Base-by-base conservation (phyloP, 176 grass and related monocot species). In the Triticum urartu region DNA sequence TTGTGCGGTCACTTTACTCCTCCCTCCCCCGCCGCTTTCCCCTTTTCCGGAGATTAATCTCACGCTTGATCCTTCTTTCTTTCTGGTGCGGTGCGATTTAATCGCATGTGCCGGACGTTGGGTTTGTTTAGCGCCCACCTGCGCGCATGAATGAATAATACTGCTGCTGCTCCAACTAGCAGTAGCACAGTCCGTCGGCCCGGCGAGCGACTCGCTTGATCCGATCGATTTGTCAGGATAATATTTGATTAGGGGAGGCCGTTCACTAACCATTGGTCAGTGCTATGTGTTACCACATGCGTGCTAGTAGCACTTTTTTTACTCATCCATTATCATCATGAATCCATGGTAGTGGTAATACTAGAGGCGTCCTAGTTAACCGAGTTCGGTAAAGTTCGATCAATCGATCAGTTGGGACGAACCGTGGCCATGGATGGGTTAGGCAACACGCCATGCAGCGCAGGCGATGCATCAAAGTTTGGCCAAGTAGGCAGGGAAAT, bases 1-100 rank as follows among this genome's bases (percentile, higher is more conserved):
- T 84, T 91, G 89, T 45, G 89, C 92, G 78, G 87, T 91, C 87
- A 89, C 92, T 94, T 94, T 79, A 89, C 68, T 79, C 67, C 12
- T 68, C 26, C 26, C 5, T 33, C 14, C 2, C 69, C 8, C 6
- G 39, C 62, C 6, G 12, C 14, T 24, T 25, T 18, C 15, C 13
- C 17, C 20, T 36, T 35, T 47, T 38, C 20, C 65, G 14, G 15
- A 18, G 42, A 38, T 85, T 28, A 4, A 25, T 43, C 30, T 78
- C 33, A 15, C 72, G 64, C 5, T 72, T 71, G 68, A 87, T 80
- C 70, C 42, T 35, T 68, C 4, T 56, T 11, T 43, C 42, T 11
- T 13, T 47, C 43, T 13, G 43, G 43, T 47, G 43, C 43, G 40
- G 9, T 7, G 64, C 21, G 35, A 68, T 71, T 39, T 54, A 47